Percentiles rank a stretch among this genome's conserved stretches.
Conservation (phyloP, 345 rosid genomes). For the Mangifera indica region DNA sequence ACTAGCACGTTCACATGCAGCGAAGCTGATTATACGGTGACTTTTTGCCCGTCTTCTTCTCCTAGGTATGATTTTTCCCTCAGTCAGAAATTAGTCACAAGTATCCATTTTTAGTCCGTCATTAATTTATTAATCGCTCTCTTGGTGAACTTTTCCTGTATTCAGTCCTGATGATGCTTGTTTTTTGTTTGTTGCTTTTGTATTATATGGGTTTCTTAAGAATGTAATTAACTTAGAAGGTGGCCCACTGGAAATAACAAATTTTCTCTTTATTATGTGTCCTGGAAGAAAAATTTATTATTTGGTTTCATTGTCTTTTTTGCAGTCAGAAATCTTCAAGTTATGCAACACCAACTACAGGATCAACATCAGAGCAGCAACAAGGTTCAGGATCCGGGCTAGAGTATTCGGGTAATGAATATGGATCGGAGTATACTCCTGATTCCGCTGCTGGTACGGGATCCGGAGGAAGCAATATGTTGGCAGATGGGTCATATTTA, state of each 20-base stretch:
- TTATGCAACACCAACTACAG: conserved; percentile 52
- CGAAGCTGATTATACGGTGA: conserved; percentile 84
- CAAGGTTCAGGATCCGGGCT: conserved; percentile 13
- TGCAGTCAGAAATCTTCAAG: conserved; percentile 82
- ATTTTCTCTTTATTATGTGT: conserved; percentile 19
- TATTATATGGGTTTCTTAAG: not conserved
- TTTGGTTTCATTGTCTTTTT: not conserved
- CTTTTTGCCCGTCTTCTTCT: conserved; percentile 84
- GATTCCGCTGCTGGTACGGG: conserved; percentile 32
- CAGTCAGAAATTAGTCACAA: too few species aligned
- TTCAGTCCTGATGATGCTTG: not conserved
- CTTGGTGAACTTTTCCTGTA: not conserved
- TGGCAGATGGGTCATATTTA: conserved; percentile 80
- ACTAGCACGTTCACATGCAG: conserved; percentile 90
- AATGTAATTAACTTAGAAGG: too few species aligned
- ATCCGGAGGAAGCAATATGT: conserved; percentile 39
- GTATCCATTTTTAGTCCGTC: too few species aligned
- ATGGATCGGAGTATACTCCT: conserved; percentile 23
- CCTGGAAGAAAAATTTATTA: not conserved
- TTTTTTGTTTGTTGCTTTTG: not conserved
- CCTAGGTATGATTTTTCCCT: conserved; percentile 46
- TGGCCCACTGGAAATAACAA: conserved; percentile 17
- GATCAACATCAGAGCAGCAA: conserved; percentile 37
- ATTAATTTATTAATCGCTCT: too few species aligned
- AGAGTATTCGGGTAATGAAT: conserved; percentile 29